A percentile compares a stretch with the other conserved stretches of the same genome.
phyloP scores from a whole-genome alignment of 106 monocot genomes.

The Dendrobium catenatum region DNA sequence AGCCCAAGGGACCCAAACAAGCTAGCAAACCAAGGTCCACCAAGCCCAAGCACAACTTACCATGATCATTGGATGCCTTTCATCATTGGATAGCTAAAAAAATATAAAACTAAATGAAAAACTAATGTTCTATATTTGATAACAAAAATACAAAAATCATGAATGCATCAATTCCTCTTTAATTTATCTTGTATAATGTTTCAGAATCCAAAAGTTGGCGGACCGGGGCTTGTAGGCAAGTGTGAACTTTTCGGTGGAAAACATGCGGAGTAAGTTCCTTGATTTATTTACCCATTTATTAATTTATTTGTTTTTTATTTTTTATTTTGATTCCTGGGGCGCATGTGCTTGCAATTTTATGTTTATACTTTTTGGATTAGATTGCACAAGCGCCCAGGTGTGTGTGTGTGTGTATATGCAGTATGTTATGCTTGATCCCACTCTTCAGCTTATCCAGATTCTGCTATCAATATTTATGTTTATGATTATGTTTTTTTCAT shows the following conservation, averaged over 20 bases:
- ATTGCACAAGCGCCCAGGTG: background rate
- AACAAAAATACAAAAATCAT: too few relatives aligned
- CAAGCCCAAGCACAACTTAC: too few relatives aligned
- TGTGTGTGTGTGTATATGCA: background rate
- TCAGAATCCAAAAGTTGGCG: conserved; percentile 88
- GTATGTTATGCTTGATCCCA: background rate
- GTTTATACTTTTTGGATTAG: background rate
- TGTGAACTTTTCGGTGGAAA: conserved; percentile 39
- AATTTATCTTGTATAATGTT: conserved; percentile 11
- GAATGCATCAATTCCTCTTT: too few relatives aligned
- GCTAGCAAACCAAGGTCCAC: too few relatives aligned
- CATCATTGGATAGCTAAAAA: too few relatives aligned
- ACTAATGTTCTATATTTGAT: too few relatives aligned
- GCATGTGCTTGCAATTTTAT: background rate
- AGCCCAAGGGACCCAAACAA: too few relatives aligned
- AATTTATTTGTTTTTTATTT: background rate
- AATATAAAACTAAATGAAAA: too few relatives aligned
- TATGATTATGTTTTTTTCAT: background rate
- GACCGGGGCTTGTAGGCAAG: conserved; percentile 70
- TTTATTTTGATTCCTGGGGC: background rate
- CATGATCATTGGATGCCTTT: too few relatives aligned
- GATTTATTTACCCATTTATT: background rate
- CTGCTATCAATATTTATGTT: background rate
- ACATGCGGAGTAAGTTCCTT: conserved; percentile 51
- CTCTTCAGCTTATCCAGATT: background rate